phyloP scores from a whole-genome alignment of 2,329 filamentous ascomycete genomes.

The Pseudopithomyces chartarum region DNA sequence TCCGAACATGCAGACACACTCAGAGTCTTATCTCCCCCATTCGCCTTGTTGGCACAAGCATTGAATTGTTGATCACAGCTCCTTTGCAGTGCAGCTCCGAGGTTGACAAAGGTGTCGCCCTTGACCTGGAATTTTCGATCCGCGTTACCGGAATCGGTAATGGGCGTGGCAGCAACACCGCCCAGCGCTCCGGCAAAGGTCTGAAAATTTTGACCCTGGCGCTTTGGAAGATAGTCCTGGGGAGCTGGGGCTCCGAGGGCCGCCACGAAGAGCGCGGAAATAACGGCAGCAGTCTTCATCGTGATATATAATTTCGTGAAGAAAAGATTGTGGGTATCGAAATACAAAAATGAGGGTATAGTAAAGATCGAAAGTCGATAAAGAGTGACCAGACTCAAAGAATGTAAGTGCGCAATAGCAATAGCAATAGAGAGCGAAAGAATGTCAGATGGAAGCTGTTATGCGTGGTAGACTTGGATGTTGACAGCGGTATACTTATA shows the following conservation, averaged over 20 bases:
- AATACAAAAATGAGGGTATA: not conserved
- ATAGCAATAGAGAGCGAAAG: slow-evolving; percentile 13
- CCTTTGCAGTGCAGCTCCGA: slow-evolving; percentile 61
- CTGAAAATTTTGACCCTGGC: slow-evolving; percentile 27
- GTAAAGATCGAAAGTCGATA: slow-evolving; percentile 13
- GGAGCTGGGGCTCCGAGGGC: slow-evolving; percentile 19
- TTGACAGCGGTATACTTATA: slow-evolving; percentile 11
- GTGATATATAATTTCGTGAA: slow-evolving; percentile 10
- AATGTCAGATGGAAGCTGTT: not conserved
- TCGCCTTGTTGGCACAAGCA: slow-evolving; percentile 62
- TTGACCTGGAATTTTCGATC: slow-evolving; percentile 47
- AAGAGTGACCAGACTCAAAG: slow-evolving; percentile 39
- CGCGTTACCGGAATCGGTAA: slow-evolving; percentile 40
- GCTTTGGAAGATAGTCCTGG: slow-evolving; percentile 1
- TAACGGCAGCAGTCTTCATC: slow-evolving; percentile 29
- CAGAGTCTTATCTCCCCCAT: slow-evolving; percentile 40
- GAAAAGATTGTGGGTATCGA: not conserved
- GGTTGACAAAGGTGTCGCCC: slow-evolving; percentile 56
- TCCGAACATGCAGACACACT: slow-evolving; percentile 21
- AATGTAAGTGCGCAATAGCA: slow-evolving; percentile 26
- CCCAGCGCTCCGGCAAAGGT: slow-evolving; percentile 30
- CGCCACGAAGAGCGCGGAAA: slow-evolving; percentile 20
- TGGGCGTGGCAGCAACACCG: slow-evolving; percentile 28
- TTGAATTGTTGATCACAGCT: slow-evolving; percentile 70
- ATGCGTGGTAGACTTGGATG: not conserved